Conservation (phyloP, 148 eudicot species). For the Pharnaceum exiguum region DNA sequence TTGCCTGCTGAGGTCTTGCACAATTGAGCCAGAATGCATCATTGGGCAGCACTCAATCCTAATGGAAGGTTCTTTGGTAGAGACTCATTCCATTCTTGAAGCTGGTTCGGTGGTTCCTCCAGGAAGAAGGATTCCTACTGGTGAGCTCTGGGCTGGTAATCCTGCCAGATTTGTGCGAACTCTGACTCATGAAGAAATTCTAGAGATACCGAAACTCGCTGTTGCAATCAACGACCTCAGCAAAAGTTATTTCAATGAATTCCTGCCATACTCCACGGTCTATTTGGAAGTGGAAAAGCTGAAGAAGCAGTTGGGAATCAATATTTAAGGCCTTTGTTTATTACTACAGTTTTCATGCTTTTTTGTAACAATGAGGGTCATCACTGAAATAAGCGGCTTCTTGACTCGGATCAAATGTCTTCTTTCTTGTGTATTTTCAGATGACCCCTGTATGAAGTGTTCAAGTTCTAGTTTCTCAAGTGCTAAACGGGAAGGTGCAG, state of each 20-base stretch:
- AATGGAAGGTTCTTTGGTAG: conserved; percentile 96
- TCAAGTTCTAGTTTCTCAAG: conserved; percentile 10
- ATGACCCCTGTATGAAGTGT: conserved; percentile 17
- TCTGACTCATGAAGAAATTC: conserved; percentile 82
- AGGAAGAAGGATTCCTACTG: conserved; percentile 91
- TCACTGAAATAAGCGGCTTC: conserved; percentile 31
- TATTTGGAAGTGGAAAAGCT: conserved; percentile 97
- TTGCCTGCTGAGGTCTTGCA: conserved; percentile 85
- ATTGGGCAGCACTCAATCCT: conserved; percentile 92
- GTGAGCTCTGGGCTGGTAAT: conserved; percentile 98
- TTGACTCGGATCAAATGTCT: conserved; percentile 20
- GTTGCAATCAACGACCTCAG: conserved; percentile 89
- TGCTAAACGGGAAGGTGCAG: conserved; percentile 9
- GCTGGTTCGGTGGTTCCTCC: conserved; percentile 98
- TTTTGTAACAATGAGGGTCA: conserved; percentile 13
- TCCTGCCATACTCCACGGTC: conserved; percentile 86
- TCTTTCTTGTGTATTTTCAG: conserved; percentile 16
- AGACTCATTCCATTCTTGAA: conserved; percentile 93
- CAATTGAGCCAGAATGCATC: conserved; percentile 97
- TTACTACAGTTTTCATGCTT: conserved; percentile 13
- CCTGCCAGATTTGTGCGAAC: conserved; percentile 96
- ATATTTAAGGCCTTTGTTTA: conserved; percentile 34
- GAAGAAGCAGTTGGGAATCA: conserved; percentile 66
- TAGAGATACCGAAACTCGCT: conserved; percentile 95
- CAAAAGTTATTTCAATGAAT: conserved; percentile 68